These are phyloP conservation scores for Mimosa bimucronata DNA, from an alignment of 306 rosid genomes.

Conservation along the genomic window DNA sequence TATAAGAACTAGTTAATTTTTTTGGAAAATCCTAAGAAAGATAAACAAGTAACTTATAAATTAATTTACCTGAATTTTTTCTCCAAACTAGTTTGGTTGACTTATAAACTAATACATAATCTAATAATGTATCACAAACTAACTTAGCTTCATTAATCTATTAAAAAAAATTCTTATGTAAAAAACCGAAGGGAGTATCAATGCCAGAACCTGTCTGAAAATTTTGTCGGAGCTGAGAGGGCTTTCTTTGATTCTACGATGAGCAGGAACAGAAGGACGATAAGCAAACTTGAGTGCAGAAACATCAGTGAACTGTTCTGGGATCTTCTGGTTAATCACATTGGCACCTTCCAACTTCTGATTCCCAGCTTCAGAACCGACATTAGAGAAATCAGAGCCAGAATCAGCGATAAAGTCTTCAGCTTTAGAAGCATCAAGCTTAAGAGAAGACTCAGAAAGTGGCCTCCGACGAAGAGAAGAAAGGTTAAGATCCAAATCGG, in stretches of 20 bases:
- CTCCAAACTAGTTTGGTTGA: too few species aligned
- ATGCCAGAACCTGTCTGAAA: slow-evolving; percentile 67
- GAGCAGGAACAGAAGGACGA: slow-evolving; percentile 88
- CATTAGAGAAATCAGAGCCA: slow-evolving; percentile 35
- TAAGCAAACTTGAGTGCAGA: slow-evolving; percentile 49
- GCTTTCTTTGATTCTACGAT: slow-evolving; percentile 77
- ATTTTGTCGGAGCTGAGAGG: slow-evolving; percentile 91
- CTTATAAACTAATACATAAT: too few species aligned
- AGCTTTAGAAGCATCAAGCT: slow-evolving; percentile 25
- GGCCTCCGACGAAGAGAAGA: slow-evolving; percentile 61
- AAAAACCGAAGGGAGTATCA: background rate
- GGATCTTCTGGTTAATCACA: slow-evolving; percentile 26
- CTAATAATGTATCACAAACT: too few species aligned
- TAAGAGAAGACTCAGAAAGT: slow-evolving; percentile 34
- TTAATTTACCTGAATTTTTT: too few species aligned
- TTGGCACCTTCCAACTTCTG: slow-evolving; percentile 42
- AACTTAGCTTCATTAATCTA: too few species aligned
- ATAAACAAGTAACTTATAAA: too few species aligned
- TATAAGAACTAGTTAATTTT: too few species aligned
- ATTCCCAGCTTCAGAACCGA: slow-evolving; percentile 43
- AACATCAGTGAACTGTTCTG: slow-evolving; percentile 25
- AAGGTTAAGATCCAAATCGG: slow-evolving; percentile 55
- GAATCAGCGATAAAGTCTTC: slow-evolving; percentile 37
- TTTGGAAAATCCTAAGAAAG: too few species aligned
- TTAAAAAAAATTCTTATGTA: too few species aligned